These are phyloP conservation scores for Zoysia pacifica DNA, from an alignment of 176 grass and related monocot genomes.

Conservation along the genomic window DNA sequence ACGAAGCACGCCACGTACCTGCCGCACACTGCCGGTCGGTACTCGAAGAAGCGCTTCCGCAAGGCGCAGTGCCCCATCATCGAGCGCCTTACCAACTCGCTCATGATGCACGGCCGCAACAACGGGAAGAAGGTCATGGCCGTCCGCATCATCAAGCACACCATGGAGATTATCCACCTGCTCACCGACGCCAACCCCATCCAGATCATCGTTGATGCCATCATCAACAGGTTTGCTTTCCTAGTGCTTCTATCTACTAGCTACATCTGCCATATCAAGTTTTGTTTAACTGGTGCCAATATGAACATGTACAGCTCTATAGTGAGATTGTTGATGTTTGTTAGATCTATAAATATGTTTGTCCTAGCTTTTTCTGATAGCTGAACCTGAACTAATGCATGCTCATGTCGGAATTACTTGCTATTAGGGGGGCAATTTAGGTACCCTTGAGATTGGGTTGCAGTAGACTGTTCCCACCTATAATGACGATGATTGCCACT, in stretches of 20 bases:
- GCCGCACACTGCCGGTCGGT: conserved; percentile 78
- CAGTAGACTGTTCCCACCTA: not conserved
- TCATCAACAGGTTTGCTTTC: conserved; percentile 67
- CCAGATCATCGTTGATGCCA: conserved; percentile 77
- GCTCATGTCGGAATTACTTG: not conserved
- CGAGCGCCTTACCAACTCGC: conserved; percentile 78
- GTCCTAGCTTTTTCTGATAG: not conserved
- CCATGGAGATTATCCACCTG: conserved; percentile 88
- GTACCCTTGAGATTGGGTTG: not conserved
- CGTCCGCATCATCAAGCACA: conserved; percentile 77
- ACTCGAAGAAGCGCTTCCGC: conserved; percentile 76
- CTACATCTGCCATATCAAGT: not conserved
- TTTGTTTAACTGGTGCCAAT: no score
- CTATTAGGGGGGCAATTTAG: not conserved
- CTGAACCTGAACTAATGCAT: no score
- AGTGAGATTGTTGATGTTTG: no score
- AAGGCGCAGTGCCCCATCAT: conserved; percentile 89
- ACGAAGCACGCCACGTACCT: conserved; percentile 77
- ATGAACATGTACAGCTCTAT: no score
- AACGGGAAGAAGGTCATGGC: conserved; percentile 89
- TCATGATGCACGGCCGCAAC: conserved; percentile 93
- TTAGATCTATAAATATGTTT: not conserved
- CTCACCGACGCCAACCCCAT: conserved; percentile 87
- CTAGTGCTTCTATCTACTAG: no score
- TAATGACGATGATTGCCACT: not conserved